These are phyloP conservation scores for Sarocladium kiliense DNA, from an alignment of 2,329 filamentous ascomycete species.

Conservation along the genomic window DNA sequence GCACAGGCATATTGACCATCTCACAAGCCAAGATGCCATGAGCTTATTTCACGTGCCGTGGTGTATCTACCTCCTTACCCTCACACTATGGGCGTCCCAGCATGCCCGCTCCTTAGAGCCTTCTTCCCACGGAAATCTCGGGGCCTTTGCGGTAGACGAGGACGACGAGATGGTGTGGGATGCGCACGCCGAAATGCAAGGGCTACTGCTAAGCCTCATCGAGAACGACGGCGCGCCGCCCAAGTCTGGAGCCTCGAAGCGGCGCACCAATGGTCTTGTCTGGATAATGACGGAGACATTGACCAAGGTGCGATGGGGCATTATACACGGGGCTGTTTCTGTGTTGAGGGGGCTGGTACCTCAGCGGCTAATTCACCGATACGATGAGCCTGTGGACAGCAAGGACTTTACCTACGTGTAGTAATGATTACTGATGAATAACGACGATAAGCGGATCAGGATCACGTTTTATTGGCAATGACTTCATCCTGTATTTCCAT, in stretches of 20 bases:
- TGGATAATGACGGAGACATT: slow-evolving; percentile 50
- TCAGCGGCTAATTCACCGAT: slow-evolving; percentile 23
- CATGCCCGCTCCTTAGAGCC: slow-evolving; percentile 24
- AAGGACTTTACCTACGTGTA: neutral
- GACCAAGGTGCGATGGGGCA: slow-evolving; percentile 54
- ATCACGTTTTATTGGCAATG: no score
- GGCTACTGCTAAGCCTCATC: slow-evolving; percentile 33
- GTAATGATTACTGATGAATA: neutral
- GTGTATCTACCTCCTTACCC: slow-evolving; percentile 54
- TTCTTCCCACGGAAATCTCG: neutral
- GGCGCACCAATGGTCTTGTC: slow-evolving; percentile 43
- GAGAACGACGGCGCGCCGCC: slow-evolving; percentile 29
- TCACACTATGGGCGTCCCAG: slow-evolving; percentile 55
- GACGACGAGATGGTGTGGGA: slow-evolving; percentile 47
- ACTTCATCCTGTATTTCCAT: no score
- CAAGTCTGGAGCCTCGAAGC: slow-evolving; percentile 31
- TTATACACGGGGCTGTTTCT: slow-evolving; percentile 56
- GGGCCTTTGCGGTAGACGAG: slow-evolving; percentile 21
- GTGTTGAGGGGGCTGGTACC: slow-evolving; percentile 38
- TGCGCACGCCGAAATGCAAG: slow-evolving; percentile 41
- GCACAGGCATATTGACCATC: slow-evolving; percentile 40
- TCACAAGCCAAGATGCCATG: slow-evolving; percentile 45
- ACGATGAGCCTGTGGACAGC: slow-evolving; percentile 12
- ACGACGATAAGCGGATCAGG: no score
- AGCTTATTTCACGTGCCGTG: slow-evolving; percentile 57